Evolutionary conservation across 768 basidiomycete genomes (phyloP), one percentile per base, ranked within the genome.

Genomic region (Myochromella boudieri): DNA sequence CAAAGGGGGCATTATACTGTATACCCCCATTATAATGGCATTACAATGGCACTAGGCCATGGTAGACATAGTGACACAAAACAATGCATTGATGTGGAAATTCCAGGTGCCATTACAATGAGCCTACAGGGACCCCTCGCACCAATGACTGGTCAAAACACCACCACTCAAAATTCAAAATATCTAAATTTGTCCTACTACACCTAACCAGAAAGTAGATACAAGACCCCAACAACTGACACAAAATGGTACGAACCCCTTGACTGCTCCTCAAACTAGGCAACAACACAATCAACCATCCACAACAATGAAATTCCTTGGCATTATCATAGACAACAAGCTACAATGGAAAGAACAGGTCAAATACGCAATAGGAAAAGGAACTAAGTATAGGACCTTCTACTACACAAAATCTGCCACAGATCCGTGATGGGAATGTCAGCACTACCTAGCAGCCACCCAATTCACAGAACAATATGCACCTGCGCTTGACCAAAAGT

Each of bases 321-420:
- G 59, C 0, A 27, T 61, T 3, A 33, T 53, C 1, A 11, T 61
- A 1, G 37, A 61, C 38, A 15, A 59, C n/a, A 25, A 51, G 26
- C 42, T 59, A 1, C 11, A 20, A 1, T 61, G 53, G 51, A 51
- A 44, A 9, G 34, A 28, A 3, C 57, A 61, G 7, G 27, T 26
- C 5, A 37, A 53, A n/a, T 46, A 53, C 4, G 54, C 51, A 0
- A 33, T 46, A 3, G 52, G 31, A 5, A 54, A 54, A n/a, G 48
- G 29, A 6, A 51, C 45, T 1, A 48, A 48, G n/a, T 55, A 29
- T 17, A 32, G 6, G 22, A 42, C 1, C 18, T 48, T 4, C 26
- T 36, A 14, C 22, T 57, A n/a, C 27, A 54, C 14, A 46, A 46
- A 27, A 17, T 36, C 14, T 37, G 44, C 17, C 42, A 44, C 6